Evolutionary conservation across 2,329 filamentous ascomycete species (phyloP).

Genomic region (Keithomyces neogunnii): DNA sequence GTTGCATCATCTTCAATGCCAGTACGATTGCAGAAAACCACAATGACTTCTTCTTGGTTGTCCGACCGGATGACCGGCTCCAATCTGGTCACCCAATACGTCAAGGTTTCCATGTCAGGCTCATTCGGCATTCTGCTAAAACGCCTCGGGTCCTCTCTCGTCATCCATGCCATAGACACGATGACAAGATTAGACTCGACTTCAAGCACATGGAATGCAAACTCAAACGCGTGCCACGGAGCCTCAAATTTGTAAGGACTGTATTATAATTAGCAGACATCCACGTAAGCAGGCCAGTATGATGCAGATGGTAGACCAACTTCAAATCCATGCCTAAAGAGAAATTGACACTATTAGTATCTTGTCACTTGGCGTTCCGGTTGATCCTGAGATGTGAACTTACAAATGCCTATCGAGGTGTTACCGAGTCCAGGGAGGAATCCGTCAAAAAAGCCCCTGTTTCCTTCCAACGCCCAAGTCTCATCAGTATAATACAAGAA

Average conservation of each 20-base stretch:
- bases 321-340: too few species aligned
- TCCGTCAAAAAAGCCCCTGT: conserved; percentile 39
- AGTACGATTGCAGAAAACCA: conserved; percentile 63
- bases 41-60: conserved; percentile 49
- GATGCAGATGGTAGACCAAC: too few species aligned
- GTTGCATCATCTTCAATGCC: conserved; percentile 57
- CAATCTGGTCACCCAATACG: conserved; percentile 67
- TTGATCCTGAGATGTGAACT: too few species aligned
- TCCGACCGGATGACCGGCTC: conserved; percentile 53
- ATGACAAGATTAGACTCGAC: conserved; percentile 54
- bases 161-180: conserved; percentile 72
- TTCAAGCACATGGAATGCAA: conserved; percentile 48
- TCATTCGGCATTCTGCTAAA: conserved; percentile 42
- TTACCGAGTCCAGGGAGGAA: conserved; percentile 39
- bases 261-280: background rate
- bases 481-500: conserved; percentile 53
- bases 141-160: conserved; percentile 37
- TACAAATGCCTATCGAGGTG: conserved; percentile 48
- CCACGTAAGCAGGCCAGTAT: too few species aligned
- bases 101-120: conserved; percentile 64
- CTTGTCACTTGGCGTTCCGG: too few species aligned
- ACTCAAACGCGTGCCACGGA: conserved; percentile 31
- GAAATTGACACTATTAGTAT: too few species aligned
- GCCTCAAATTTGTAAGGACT: conserved; percentile 30
- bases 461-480: conserved; percentile 50